phyloP scores from a whole-genome alignment of 1,284 basidiomycete species.

The Ganoderma boninense region DNA sequence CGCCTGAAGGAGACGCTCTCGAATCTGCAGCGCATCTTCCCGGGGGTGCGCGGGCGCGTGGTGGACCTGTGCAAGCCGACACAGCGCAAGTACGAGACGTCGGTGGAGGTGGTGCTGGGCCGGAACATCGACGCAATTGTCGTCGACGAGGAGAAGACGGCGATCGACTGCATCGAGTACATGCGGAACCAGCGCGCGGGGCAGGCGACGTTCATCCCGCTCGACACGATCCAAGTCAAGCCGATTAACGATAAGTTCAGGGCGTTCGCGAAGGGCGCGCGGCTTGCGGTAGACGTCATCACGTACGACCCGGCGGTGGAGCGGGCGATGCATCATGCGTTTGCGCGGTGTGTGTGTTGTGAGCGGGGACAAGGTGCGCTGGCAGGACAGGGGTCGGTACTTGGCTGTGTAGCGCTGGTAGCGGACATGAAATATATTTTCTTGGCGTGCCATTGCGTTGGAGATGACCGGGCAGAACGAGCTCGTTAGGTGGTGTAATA shows the following conservation, averaged over 20 bases:
- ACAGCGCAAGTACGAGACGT: slow-evolving; percentile 91
- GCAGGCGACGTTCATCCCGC: slow-evolving; percentile 96
- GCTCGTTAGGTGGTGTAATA: no score
- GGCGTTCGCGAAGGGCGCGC: slow-evolving; percentile 89
- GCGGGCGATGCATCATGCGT: slow-evolving; percentile 95
- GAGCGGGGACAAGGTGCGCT: no score
- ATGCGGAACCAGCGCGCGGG: slow-evolving; percentile 95
- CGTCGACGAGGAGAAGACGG: slow-evolving; percentile 96
- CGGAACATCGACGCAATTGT: slow-evolving; percentile 96
- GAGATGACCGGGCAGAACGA: no score
- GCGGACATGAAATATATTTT: no score
- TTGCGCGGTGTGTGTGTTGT: no score
- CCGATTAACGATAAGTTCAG: slow-evolving; percentile 95
- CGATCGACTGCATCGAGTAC: slow-evolving; percentile 98
- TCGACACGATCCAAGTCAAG: slow-evolving; percentile 96
- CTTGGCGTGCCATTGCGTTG: no score
- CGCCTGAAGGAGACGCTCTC: slow-evolving; percentile 88
- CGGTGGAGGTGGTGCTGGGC: slow-evolving; percentile 95
- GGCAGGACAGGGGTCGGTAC: no score
- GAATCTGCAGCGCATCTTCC: slow-evolving; percentile 88
- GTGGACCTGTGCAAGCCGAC: slow-evolving; percentile 95
- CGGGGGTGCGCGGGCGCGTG: slow-evolving; percentile 92
- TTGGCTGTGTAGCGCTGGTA: no score
- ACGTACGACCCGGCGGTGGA: slow-evolving; percentile 89
- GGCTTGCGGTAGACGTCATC: slow-evolving; percentile 95